Conservation (phyloP, 208 protist species). For the Trypanosoma melophagium region DNA sequence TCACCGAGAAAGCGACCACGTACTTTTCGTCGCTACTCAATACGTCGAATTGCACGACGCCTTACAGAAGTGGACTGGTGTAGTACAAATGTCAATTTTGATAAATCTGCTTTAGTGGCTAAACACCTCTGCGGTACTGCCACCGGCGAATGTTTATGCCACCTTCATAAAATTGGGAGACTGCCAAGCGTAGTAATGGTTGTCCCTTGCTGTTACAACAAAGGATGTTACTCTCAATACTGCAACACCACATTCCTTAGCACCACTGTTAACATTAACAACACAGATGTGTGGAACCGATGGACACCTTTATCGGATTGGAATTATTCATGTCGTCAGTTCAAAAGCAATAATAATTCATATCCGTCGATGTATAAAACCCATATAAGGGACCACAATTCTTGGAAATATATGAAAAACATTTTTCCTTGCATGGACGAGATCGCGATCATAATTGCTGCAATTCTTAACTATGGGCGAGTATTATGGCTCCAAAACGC, state of each 20-base stretch:
- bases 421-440: constrained; percentile 49
- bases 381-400: too few species aligned
- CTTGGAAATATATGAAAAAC: constrained; percentile 38
- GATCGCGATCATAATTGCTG: constrained; percentile 50
- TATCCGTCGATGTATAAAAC: too few species aligned
- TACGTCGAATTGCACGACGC: constrained; percentile 41
- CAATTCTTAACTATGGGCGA: constrained; percentile 65
- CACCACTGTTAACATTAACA: constrained; percentile 32
- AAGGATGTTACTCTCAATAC: constrained; percentile 56
- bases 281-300: constrained; percentile 30
- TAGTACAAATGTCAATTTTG: constrained; percentile 25
- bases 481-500: constrained; percentile 50
- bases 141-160: constrained; percentile 66
- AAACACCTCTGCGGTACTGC: constrained; percentile 85
- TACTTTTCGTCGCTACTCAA: constrained; percentile 25
- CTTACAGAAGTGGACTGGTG: constrained; percentile 58
- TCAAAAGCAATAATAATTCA: too few species aligned
- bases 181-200: constrained; percentile 69
- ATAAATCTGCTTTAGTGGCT: constrained; percentile 52
- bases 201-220: constrained; percentile 80
- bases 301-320: constrained; percentile 69
- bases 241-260: constrained; percentile 49
- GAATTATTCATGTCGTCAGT: constrained; percentile 44
- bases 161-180: constrained; percentile 45
- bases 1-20: constrained; percentile 32